Evolutionary conservation across 257 asterid genomes (phyloP).

Genomic region (Forsythia viridissima): DNA sequence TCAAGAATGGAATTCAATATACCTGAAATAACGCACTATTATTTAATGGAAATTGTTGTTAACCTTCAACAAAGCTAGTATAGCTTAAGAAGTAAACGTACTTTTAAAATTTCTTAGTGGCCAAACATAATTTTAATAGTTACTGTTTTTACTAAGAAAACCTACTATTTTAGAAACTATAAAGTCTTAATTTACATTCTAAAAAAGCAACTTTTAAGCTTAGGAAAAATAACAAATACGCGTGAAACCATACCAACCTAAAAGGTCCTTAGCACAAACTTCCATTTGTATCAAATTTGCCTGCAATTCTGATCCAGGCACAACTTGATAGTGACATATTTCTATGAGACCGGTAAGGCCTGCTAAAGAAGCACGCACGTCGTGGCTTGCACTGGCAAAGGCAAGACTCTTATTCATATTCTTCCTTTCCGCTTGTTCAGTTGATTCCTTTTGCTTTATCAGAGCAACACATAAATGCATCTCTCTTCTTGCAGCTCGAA

Average conservation of each 20-base stretch:
- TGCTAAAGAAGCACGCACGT: conserved; percentile 66
- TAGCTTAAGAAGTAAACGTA: neutral
- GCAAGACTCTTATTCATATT: conserved; percentile 68
- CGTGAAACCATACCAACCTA: conserved; percentile 38
- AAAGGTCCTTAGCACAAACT: conserved; percentile 44
- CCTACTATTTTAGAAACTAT: neutral
- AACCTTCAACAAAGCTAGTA: neutral
- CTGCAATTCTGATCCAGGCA: conserved; percentile 34
- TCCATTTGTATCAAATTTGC: conserved; percentile 49
- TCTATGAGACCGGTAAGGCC: conserved; percentile 59
- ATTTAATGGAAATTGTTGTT: neutral
- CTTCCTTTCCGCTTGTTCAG: conserved; percentile 71
- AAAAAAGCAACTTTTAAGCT: neutral
- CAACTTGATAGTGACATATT: conserved; percentile 34
- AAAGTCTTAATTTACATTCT: neutral
- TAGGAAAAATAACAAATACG: neutral
- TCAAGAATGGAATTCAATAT: conserved; percentile 73
- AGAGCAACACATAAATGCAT: conserved; percentile 50
- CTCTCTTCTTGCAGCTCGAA: conserved; percentile 50
- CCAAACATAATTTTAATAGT: neutral
- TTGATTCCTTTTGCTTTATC: conserved; percentile 72
- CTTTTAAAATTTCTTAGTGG: neutral
- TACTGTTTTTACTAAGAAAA: neutral
- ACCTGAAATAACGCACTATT: conserved; percentile 27
- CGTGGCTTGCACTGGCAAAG: conserved; percentile 80